Base-by-base conservation (phyloP, 83 land plant species). In the Diphasiastrum complanatum region DNA sequence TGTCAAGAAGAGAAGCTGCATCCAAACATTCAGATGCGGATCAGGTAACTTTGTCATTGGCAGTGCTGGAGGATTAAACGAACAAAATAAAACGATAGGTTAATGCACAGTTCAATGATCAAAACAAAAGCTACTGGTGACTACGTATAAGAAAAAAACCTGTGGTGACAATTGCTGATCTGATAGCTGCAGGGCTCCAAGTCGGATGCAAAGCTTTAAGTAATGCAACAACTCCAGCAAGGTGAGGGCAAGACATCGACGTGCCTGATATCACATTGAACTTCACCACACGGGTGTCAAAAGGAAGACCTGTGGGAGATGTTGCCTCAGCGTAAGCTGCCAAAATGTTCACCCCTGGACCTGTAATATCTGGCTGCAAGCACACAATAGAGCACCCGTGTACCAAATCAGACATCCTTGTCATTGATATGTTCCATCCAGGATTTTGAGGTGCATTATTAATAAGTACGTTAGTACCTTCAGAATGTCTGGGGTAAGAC, bases 101-200 rank as follows among this genome's bases (percentile, higher is more conserved):
- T n/a, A n/a, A n/a, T n/a, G n/a, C n/a, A n/a, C n/a, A n/a, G n/a
- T n/a, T n/a, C n/a, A n/a, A n/a, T n/a, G n/a, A n/a, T n/a, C n/a
- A n/a, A n/a, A n/a, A n/a, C n/a, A n/a, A n/a, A n/a, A n/a, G n/a
- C n/a, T n/a, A n/a, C n/a, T n/a, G n/a, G n/a, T n/a, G n/a, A n/a
- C n/a, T n/a, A n/a, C n/a, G n/a, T n/a, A n/a, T n/a, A n/a, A n/a
- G n/a, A n/a, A n/a, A n/a, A n/a, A n/a, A n/a, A 54, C 58, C 58
- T 54, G 58, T 54, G 11, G 58, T 54, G 33, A 54, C 29, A 25
- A 54, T 54, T 6, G 58, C 58, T 6, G 58, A 54, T 28, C 29
- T 54, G 6, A 54, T 54, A 14, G 58, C 58, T 3, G 58, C 58
- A 5, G 58, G 58, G n/a, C 58, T 54, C 58, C 58, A 54, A 6